These are phyloP conservation scores for Babesia divergens DNA, from an alignment of 169 alveolate genomes.

Conservation along the genomic window DNA sequence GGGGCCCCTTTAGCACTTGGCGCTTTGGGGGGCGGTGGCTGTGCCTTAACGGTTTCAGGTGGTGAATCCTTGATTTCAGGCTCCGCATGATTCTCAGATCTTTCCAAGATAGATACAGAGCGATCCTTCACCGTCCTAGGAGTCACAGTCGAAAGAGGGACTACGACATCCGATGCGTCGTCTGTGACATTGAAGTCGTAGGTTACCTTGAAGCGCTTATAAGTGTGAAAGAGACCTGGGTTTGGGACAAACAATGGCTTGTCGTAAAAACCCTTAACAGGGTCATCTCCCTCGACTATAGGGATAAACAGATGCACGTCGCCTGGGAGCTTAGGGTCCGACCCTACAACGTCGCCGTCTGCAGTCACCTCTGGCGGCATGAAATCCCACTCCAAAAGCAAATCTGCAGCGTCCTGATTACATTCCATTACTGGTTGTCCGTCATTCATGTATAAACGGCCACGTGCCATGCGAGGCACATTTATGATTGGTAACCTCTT, in stretches of 20 bases:
- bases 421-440: constrained; percentile 76
- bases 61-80: too few relatives aligned
- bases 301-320: constrained; percentile 40
- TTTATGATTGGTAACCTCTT: constrained; percentile 71
- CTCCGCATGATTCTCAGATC: too few relatives aligned
- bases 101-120: too few relatives aligned
- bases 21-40: too few relatives aligned
- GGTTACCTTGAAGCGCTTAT: neutral
- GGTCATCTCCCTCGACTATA: constrained; percentile 41
- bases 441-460: constrained; percentile 60
- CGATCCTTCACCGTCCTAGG: too few relatives aligned
- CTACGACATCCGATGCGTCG: neutral
- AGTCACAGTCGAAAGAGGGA: too few relatives aligned
- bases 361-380: constrained; percentile 69
- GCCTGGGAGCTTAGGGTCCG: constrained; percentile 28
- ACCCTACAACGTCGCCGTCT: constrained; percentile 65
- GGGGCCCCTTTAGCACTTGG: too few relatives aligned
- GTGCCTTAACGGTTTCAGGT: too few relatives aligned
- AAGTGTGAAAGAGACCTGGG: constrained; percentile 71
- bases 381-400: constrained; percentile 70
- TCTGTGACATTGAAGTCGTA: neutral
- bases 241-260: constrained; percentile 74
- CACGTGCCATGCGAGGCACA: constrained; percentile 71
- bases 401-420: constrained; percentile 69
- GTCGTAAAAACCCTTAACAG: constrained; percentile 65